These are phyloP conservation scores for Russula sp. DNA, from an alignment of 768 basidiomycete genomes.

Conservation along the genomic window DNA sequence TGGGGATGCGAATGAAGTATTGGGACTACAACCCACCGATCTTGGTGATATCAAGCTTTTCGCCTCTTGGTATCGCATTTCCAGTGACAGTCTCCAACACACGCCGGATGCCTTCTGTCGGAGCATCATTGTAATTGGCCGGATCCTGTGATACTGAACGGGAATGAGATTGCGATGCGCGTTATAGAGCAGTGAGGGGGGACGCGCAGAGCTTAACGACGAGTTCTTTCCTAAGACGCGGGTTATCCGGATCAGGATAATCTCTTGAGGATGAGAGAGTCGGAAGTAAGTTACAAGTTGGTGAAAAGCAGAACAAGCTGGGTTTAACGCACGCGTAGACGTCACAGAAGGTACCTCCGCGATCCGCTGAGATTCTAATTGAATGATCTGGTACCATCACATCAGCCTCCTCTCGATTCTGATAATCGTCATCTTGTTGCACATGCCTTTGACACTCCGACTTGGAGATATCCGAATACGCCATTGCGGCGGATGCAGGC, in stretches of 20 bases:
- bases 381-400: conserved; percentile 60
- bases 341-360: conserved; percentile 93
- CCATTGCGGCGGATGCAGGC: too few species aligned
- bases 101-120: conserved; percentile 89
- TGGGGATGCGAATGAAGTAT: not conserved
- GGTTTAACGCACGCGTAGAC: conserved; percentile 63
- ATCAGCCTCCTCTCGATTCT: too few species aligned
- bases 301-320: not conserved
- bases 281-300: not conserved
- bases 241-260: conserved; percentile 67
- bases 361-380: conserved; percentile 80
- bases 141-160: conserved; percentile 82
- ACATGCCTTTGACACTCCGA: not conserved
- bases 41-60: conserved; percentile 68
- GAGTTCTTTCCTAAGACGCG: conserved; percentile 62
- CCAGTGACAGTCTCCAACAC: conserved; percentile 78
- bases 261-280: conserved; percentile 50
- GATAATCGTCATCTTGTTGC: not conserved
- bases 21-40: conserved; percentile 53
- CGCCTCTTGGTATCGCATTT: conserved; percentile 61
- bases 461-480: too few species aligned
- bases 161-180: not conserved
- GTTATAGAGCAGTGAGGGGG: not conserved
- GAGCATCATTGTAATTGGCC: conserved; percentile 84
- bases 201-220: conserved; percentile 85